Evolutionary conservation across 2,329 filamentous ascomycete species (phyloP), one percentile per base, ranked within the genome.

Genomic region (Emmonsiellopsis sp.): DNA sequence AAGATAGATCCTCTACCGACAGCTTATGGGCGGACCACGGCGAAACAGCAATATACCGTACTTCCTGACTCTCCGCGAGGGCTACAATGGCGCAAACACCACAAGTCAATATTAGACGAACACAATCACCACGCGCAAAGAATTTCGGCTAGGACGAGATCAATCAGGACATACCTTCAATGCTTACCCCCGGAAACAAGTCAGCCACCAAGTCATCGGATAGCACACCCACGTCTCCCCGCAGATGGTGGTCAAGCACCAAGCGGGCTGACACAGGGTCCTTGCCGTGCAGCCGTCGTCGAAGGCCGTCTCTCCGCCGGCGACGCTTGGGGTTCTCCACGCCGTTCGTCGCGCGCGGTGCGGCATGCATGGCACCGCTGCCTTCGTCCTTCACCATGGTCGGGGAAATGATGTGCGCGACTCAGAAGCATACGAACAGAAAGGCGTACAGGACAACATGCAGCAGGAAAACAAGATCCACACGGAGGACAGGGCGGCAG

Each of bases 141-240:
- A 20, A 16, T 16, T 42, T 26, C n/a, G 41, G 34, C 55, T 26
- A 54, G 26, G 40, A 31, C 10, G 20, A 43, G 13, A 7, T 16
- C 13, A 46, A 30, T 26, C 16, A 49, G 47, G n/a, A 60, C 60
- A 62, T 61, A 76, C 79, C 69, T 67, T 83, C 80, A 69, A 65
- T 75, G 63, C 60, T 72, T 70, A 61, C 79, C 64, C 62, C 82
- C 74, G 57, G 87, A 84, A 72, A 94, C 50, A 97, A 79, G 65
- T 94, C 87, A 46, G 79, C 76, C 63, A 91, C 89, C 50, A 98
- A 78, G 69, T 95, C 89, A 63, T 89, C 85, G 10, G 92, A 95
- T 51, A 97, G 72, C 59, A 93, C 81, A 58, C 90, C 93, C 57
- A 91, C 79, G 66, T 95, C 89, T 51, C 88, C 89, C 71, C 86